Evolutionary conservation across 2,329 filamentous ascomycete species (phyloP).

Genomic region (Neofusicoccum sp.): DNA sequence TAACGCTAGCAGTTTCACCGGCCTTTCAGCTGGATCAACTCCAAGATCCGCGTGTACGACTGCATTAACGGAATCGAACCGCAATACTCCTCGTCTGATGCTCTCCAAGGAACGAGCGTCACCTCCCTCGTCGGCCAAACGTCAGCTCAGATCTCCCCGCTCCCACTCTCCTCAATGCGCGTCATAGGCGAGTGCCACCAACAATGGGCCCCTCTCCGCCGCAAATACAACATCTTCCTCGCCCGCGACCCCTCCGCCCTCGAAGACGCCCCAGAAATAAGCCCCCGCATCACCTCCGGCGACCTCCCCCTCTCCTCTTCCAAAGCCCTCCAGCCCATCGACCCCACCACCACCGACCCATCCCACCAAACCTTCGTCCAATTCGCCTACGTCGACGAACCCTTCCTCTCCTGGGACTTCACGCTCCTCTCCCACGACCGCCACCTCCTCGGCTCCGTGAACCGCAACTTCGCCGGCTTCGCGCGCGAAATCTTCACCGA

Average conservation of each 20-base stretch:
- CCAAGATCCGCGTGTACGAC: conserved; percentile 46
- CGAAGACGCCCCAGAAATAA: conserved; percentile 30
- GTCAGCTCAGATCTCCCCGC: conserved; percentile 45
- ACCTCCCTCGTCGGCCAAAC: conserved; percentile 44
- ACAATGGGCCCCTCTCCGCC: conserved; percentile 60
- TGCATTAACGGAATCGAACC: conserved; percentile 25
- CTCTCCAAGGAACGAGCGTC: conserved; percentile 45
- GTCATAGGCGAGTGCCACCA: conserved; percentile 64
- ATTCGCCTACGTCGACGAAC: conserved; percentile 63
- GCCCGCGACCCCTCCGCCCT: conserved; percentile 44
- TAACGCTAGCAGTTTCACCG: conserved; percentile 51
- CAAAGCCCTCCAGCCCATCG: conserved; percentile 42
- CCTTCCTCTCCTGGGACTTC: conserved; percentile 65
- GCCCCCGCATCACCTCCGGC: conserved; percentile 43
- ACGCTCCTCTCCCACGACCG: conserved; percentile 52
- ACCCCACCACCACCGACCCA: conserved; percentile 33
- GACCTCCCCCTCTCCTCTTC: conserved; percentile 46
- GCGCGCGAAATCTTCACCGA: conserved; percentile 65
- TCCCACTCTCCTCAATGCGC: conserved; percentile 58
- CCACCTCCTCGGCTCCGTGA: conserved; percentile 59
- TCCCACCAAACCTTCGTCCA: conserved; percentile 49
- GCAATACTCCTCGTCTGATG: conserved; percentile 40
- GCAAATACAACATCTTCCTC: conserved; percentile 66
- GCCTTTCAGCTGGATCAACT: conserved; percentile 64
- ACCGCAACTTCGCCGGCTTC: conserved; percentile 62